phyloP scores from a whole-genome alignment of 169 alveolate genomes.

The Cryptosporidium felis region DNA sequence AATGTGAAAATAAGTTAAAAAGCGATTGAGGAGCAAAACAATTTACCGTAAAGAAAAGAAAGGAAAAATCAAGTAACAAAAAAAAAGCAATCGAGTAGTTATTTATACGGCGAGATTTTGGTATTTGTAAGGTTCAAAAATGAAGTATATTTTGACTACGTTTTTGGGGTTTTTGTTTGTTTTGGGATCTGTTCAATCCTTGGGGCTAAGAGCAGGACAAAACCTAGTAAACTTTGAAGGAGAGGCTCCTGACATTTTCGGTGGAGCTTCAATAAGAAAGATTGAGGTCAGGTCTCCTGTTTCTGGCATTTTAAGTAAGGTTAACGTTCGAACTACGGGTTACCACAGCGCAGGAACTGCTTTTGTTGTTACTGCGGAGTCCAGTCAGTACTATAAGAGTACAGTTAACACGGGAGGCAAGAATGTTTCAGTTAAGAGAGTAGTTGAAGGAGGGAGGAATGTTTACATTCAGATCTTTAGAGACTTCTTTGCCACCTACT shows the following conservation, averaged over 20 bases:
- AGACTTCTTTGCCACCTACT: neutral
- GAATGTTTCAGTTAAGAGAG: slow-evolving; percentile 60
- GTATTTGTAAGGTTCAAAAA: neutral
- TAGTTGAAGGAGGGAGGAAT: slow-evolving; percentile 44
- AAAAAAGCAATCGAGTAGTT: neutral
- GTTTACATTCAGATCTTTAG: slow-evolving; percentile 60
- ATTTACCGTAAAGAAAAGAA: neutral
- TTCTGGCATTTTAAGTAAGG: slow-evolving; percentile 15
- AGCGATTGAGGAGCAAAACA: slow-evolving; percentile 12
- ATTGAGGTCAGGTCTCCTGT: slow-evolving; percentile 64
- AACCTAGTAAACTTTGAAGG: neutral
- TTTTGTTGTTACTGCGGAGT: slow-evolving; percentile 37
- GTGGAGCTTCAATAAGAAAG: neutral
- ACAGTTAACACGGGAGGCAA: slow-evolving; percentile 24
- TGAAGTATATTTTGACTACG: neutral
- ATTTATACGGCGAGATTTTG: no score
- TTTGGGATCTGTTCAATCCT: neutral
- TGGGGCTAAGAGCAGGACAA: neutral
- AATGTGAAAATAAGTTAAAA: neutral
- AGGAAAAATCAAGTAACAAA: neutral
- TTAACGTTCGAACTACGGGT: slow-evolving; percentile 5
- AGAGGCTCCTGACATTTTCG: neutral
- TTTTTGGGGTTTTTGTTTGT: neutral
- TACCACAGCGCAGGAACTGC: slow-evolving; percentile 63
- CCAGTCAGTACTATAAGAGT: slow-evolving; percentile 42